phyloP scores from a whole-genome alignment of 1,139 yeast genomes.

The Schizosaccharomyces versatilis region DNA sequence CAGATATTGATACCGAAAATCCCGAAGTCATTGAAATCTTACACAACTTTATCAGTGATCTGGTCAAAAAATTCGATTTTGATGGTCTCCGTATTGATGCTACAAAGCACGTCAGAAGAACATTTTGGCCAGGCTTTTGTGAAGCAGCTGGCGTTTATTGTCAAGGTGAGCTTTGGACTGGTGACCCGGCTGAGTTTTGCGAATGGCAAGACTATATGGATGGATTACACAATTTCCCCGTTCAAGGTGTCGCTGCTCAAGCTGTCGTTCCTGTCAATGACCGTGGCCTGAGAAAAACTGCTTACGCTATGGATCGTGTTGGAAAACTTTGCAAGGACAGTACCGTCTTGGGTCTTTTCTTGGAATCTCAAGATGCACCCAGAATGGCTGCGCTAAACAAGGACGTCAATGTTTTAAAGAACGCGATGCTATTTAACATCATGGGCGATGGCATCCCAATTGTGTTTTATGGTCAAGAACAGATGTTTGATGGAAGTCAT shows the following conservation, averaged over 20 bases:
- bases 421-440: slow-evolving; percentile 8
- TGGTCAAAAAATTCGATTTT: slow-evolving; percentile 6
- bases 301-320: slow-evolving; percentile 5
- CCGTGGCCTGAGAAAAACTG: slow-evolving; percentile 4
- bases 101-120: slow-evolving; percentile 7
- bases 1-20: slow-evolving; percentile 8
- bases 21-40: slow-evolving; percentile 6
- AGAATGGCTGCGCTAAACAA: slow-evolving; percentile 9
- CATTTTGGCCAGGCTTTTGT: slow-evolving; percentile 7
- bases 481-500: slow-evolving; percentile 8
- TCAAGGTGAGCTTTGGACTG: slow-evolving; percentile 10
- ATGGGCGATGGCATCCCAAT: slow-evolving; percentile 11
- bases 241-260: slow-evolving; percentile 8
- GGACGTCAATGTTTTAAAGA: slow-evolving; percentile 7
- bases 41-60: slow-evolving; percentile 5
- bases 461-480: slow-evolving; percentile 11
- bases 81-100: slow-evolving; percentile 12
- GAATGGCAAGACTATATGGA: slow-evolving; percentile 10
- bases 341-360: slow-evolving; percentile 8
- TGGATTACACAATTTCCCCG: slow-evolving; percentile 11
- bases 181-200: slow-evolving; percentile 7
- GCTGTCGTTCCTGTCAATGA: slow-evolving; percentile 5
- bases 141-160: slow-evolving; percentile 9
- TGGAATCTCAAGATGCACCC: slow-evolving; percentile 12
- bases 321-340: slow-evolving; percentile 9